Evolutionary conservation across 179 eudicot genomes (phyloP), one percentile per base, ranked within the genome.

Genomic region (Beta macrorhiza): DNA sequence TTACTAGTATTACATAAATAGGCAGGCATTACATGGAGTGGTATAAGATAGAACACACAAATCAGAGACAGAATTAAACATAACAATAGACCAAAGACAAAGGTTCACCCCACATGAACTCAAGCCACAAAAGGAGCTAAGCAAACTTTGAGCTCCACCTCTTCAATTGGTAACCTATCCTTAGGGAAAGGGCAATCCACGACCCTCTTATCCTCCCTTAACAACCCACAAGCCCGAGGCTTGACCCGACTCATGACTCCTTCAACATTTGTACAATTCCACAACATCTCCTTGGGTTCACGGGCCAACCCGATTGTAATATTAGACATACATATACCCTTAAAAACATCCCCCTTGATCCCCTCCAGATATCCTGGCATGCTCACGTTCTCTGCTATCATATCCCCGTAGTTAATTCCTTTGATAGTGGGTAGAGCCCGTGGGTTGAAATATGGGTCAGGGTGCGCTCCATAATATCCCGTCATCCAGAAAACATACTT

Each of bases 401-500:
- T 83, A 74, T 92, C 92, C 70, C 78, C 61, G 83, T 91, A 91
- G 53, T 87, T 91, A 65, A 92, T 86, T 7, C 82, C 79, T 67
- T 86, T 78, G 12, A 92, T 86, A 74, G 13, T 79, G 4, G 93
- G 96, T 5, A 92, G 2, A 0, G 93, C 96, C 3, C 74, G 86
- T 0, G 91, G 90, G 71, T 92, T 85, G 73, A 82, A 91, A 70
- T 87, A 56, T 55, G 45, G 69, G 61, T 92, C 96, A 0, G 96
- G 86, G 78, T 92, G 87, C 1, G 90, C 84, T 2, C 88, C 82
- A 32, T 92, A 92, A 53, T 92, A 82, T 0, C 93, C 96, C 0
- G 93, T 91, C 88, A 92, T 91, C 96, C 93, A 88, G 45, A 91
- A 92, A 0, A 83, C 93, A 84, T 88, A 89, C 55, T 92, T 92